Evolutionary conservation across 2,329 filamentous ascomycete species (phyloP), one percentile per base, ranked within the genome.

Genomic region (Erysiphe pulchra): DNA sequence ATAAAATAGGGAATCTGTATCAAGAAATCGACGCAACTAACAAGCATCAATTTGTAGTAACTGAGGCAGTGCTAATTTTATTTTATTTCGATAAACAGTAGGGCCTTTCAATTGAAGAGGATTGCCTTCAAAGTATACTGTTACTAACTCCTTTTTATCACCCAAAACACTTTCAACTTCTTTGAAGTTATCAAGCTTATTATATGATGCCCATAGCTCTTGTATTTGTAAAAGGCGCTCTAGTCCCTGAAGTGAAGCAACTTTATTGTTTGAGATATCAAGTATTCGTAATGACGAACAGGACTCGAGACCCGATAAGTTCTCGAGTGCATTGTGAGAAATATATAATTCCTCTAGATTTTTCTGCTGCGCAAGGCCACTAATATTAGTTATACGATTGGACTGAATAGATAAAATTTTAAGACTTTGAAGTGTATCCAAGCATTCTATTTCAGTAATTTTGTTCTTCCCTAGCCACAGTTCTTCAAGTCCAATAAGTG

Each of bases 381-480:
- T 68, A 14, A 98, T 71, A 51, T 76, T 71, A 47, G 74, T 77
- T 53, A 98, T 80, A 44, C 90, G 80, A 65, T 98, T 98, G 37
- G 85, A 90, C 62, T 95, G 90, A 54, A 98, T 85, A 55, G 83
- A 92, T 45, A 98, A 74, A 44, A 95, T 82, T 50, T 78, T 79
- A 41, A 98, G 71, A 53, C 81, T 86, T 9, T 75, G 68, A 28
- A 98, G 69, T 0, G 73, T 70, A n/a, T 69, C 69, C 14, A 95
- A 70, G 45, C 82, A 79, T 51, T 72, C 75, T 50, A 95, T 74
- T 56, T 85, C 73, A 0, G 79, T 80, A 54, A 98, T 93, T 59
- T 92, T 94, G 65, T 94, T 94, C 69, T 93, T 95, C 47, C 83
- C 90, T 16, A 95, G 65, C 86, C 86, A 95, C 14, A 94, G 68